Evolutionary conservation across 331 rosid genomes (phyloP).

Genomic region (Erythrophleum ivorense): DNA sequence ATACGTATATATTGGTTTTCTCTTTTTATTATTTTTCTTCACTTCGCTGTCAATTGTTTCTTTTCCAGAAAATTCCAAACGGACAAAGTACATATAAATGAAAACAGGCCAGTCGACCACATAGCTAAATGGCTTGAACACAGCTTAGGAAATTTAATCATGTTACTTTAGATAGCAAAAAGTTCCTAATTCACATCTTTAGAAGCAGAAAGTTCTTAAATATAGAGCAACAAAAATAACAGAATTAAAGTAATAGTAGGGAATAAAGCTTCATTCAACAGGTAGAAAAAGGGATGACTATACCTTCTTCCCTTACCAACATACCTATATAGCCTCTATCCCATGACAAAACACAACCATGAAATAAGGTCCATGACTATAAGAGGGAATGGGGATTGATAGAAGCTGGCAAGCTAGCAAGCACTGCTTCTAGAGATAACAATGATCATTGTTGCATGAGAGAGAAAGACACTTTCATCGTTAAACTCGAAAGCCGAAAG

Average conservation of each 20-base stretch:
- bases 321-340: not conserved
- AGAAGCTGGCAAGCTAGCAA: not conserved
- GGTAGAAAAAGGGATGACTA: not conserved
- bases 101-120: not conserved
- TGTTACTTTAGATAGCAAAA: not conserved
- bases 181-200: constrained; percentile 20
- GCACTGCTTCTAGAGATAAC: constrained; percentile 21
- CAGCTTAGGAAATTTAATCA: not conserved
- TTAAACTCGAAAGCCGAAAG: constrained; percentile 73
- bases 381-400: not conserved
- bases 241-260: too few relatives aligned
- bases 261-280: not conserved
- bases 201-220: not conserved
- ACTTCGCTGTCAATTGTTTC: not conserved
- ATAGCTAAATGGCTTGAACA: not conserved
- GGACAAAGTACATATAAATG: too few relatives aligned
- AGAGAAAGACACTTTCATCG: constrained; percentile 76
- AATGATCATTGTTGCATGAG: constrained; percentile 55
- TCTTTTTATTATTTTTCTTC: not conserved
- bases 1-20: not conserved
- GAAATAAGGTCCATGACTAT: constrained; percentile 8
- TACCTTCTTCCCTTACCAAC: too few relatives aligned
- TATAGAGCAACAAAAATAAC: not conserved
- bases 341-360: not conserved
- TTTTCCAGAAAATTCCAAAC: not conserved